Evolutionary conservation across 768 basidiomycete genomes (phyloP).

Genomic region (Gymnopilus junonius): DNA sequence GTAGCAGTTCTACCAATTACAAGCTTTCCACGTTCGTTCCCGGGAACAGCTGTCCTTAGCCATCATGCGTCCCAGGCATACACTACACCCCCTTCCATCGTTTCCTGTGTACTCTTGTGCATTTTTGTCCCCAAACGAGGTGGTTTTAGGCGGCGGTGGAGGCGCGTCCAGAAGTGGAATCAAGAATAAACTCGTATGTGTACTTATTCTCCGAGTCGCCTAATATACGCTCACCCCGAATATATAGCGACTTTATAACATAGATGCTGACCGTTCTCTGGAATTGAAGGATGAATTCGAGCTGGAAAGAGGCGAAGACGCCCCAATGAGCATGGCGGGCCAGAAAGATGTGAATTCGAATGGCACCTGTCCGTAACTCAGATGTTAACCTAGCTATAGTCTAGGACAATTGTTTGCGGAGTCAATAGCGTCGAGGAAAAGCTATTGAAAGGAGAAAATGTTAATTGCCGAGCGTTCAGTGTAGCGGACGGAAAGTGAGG

Average conservation of each 20-base stretch:
- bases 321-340: slow-evolving; percentile 94
- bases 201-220: background rate
- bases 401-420: slow-evolving; percentile 74
- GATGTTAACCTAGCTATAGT: slow-evolving; percentile 29
- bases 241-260: slow-evolving; percentile 68
- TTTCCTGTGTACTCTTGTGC: slow-evolving; percentile 92
- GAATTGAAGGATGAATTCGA: slow-evolving; percentile 70
- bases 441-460: slow-evolving; percentile 69
- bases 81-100: slow-evolving; percentile 70
- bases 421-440: slow-evolving; percentile 78
- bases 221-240: background rate
- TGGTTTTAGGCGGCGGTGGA: slow-evolving; percentile 90
- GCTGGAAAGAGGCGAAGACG: slow-evolving; percentile 83
- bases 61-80: slow-evolving; percentile 81
- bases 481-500: slow-evolving; percentile 64
- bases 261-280: slow-evolving; percentile 56
- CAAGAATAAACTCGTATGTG: slow-evolving; percentile 88
- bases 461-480: slow-evolving; percentile 81
- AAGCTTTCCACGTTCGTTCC: slow-evolving; percentile 1
- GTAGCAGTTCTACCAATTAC: background rate
- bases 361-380: slow-evolving; percentile 1
- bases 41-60: background rate
- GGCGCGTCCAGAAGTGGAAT: slow-evolving; percentile 88
- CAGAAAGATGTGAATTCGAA: slow-evolving; percentile 53
- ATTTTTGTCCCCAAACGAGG: slow-evolving; percentile 70